phyloP scores from a whole-genome alignment of 2,329 filamentous ascomycete genomes.

The Verruconis gallopava region DNA sequence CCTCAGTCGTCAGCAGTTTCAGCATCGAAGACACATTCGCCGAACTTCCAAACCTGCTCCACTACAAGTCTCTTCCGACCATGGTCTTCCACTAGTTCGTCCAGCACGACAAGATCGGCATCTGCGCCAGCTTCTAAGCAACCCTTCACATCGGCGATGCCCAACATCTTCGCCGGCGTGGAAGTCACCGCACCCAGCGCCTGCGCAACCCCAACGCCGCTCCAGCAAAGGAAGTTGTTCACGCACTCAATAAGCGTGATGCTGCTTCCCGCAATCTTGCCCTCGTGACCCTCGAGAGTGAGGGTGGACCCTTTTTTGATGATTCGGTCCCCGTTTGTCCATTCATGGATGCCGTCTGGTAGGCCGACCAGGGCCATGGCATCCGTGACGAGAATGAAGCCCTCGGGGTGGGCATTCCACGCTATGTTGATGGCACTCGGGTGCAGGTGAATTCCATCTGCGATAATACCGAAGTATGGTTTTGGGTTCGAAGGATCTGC shows the following conservation, averaged over 20 bases:
- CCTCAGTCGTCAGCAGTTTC: too few species aligned
- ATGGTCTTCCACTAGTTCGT: constrained; percentile 34
- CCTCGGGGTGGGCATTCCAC: constrained; percentile 71
- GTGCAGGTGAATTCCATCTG: constrained; percentile 82
- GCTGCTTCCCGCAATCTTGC: constrained; percentile 39
- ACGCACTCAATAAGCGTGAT: constrained; percentile 70
- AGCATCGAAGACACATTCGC: constrained; percentile 34
- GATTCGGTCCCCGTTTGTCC: constrained; percentile 60
- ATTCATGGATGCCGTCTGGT: constrained; percentile 71
- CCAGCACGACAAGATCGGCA: constrained; percentile 51
- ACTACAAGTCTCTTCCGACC: constrained; percentile 42
- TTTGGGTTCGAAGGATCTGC: constrained; percentile 24
- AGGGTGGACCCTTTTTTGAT: constrained; percentile 61
- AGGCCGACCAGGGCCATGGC: constrained; percentile 80
- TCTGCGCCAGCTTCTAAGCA: constrained; percentile 32
- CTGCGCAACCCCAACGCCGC: constrained; percentile 52
- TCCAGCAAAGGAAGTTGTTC: constrained; percentile 68
- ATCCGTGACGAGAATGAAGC: constrained; percentile 82
- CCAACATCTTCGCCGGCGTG: constrained; percentile 67
- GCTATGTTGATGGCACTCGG: constrained; percentile 82
- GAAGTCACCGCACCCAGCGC: constrained; percentile 61
- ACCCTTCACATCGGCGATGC: constrained; percentile 54
- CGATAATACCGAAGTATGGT: constrained; percentile 80
- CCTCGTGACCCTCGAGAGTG: constrained; percentile 59
- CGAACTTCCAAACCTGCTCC: constrained; percentile 76